Evolutionary conservation across 495 filamentous ascomycete species (phyloP), one percentile per base, ranked within the genome.

Genomic region (Lepraria neglecta): DNA sequence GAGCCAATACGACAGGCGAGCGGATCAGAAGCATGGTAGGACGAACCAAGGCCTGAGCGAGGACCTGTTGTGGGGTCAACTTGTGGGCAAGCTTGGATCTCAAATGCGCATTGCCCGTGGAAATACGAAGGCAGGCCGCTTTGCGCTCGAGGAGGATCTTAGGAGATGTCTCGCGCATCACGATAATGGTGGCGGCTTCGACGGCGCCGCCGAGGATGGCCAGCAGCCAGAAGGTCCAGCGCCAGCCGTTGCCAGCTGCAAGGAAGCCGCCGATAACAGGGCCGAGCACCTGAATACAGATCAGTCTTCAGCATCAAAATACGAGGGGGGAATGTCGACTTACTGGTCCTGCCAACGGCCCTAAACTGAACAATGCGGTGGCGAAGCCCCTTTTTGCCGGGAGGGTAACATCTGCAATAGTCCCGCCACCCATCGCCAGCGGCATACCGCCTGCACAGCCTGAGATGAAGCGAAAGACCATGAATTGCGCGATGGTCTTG

Each of bases 191-290:
- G 24, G 27, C 48, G 48, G 14, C 48, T 51, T 51, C 48, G 48
- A 51, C 14, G 48, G 48, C 12, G 48, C 48, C 14, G 14, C 48
- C 3, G 3, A 79, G 59, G 40, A 82, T 78, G 0, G 75, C 66
- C 6, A 78, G 68, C 3, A 78, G 58, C 70, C 76, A 75, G 40
- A 77, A 77, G 2, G 69, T 75, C 77, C 78, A 79, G 17, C 77
- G 71, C 77, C 77, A 82, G 62, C 75, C 74, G 4, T 62, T 62
- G 1, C 71, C 73, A 40, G 66, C 70, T 35, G 74, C 68, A 14
- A 79, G 65, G 61, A 77, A 80, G 38, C 65, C 71, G 10, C 71
- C 71, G 55, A 73, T 68, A 24, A 73, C 58, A 11, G 71, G 69
- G 5, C 71, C 71, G 14, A 51, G 48, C 48, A 51, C 48, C 48